Evolutionary conservation across 2,329 filamentous ascomycete species (phyloP), one percentile per base, ranked within the genome.

Genomic region (Coniochaeta sp.): DNA sequence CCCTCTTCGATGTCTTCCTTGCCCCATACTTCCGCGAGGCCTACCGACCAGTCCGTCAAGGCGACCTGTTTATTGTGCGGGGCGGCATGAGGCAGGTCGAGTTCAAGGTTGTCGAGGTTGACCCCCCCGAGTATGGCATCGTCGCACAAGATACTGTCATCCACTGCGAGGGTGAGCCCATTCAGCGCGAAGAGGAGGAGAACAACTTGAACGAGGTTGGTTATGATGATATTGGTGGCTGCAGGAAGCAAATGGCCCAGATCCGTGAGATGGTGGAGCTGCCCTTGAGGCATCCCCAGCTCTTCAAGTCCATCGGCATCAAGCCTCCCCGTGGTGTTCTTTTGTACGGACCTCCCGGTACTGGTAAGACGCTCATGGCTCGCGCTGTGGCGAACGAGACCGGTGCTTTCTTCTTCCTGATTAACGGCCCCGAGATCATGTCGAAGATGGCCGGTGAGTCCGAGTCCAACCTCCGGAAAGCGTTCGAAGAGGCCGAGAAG

Each of bases 391-490:
- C 94, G 73, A 97, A 97, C 75, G 94, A 97, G 79, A 97, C 94
- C 30, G 94, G 94, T 64, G 92, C 92, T 48, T 97, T 97, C 79
- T 99, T 99, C 78, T 97, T 99, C 84, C 76, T 97, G 57, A 97
- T 99, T 82, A 97, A 97, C 74, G 92, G 94, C 58, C 94, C 94
- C 50, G 94, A 97, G 71, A 97, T 99, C 77, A 97, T 99, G 94
- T 96, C 92, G 54, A 97, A 97, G 83, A 97, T 97, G 94, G 94
- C 94, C 54, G 94, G 94, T 82, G 94, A 99, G 74, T 97, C 94
- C 54, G 94, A 97, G 72, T 97, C 92, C 54, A 97, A 97, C 71
- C 74, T 99, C 60, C 87, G 94, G 64, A 97, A 97, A 76, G 94
- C 94, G n/a, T 99, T 99, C 64, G 94, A 97, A 71, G 94, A 97